phyloP scores from a whole-genome alignment of 805 yeast species.

The Pichia heedii region DNA sequence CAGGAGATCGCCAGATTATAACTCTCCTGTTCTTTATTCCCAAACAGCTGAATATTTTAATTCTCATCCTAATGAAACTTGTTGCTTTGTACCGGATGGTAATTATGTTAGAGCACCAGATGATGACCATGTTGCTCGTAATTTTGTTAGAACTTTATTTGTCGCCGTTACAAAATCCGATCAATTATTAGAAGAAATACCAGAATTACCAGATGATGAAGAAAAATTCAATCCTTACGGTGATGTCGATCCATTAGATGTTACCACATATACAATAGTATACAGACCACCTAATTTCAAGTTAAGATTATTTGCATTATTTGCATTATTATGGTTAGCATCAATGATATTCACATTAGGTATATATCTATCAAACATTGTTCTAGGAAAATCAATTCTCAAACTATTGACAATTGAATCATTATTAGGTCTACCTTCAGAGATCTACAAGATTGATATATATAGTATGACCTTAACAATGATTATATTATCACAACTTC shows the following conservation, averaged over 20 bases:
- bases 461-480: slow-evolving; percentile 6
- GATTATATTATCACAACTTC: background rate
- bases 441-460: slow-evolving; percentile 7
- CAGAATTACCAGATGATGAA: slow-evolving; percentile 25
- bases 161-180: slow-evolving; percentile 79
- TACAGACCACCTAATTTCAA: slow-evolving; percentile 80
- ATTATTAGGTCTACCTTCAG: slow-evolving; percentile 1
- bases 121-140: slow-evolving; percentile 64
- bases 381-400: slow-evolving; percentile 20
- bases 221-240: slow-evolving; percentile 25
- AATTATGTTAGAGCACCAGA: slow-evolving; percentile 78
- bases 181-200: slow-evolving; percentile 38
- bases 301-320: slow-evolving; percentile 42
- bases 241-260: slow-evolving; percentile 27
- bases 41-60: slow-evolving; percentile 39
- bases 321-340: slow-evolving; percentile 37
- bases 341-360: slow-evolving; percentile 29
- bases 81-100: slow-evolving; percentile 76
- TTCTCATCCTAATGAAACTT: slow-evolving; percentile 32
- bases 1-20: slow-evolving; percentile 33
- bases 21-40: slow-evolving; percentile 42
- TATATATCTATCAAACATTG: slow-evolving; percentile 14
- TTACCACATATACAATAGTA: slow-evolving; percentile 55
- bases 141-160: slow-evolving; percentile 57
- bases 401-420: background rate